Evolutionary conservation across 2,329 filamentous ascomycete genomes (phyloP), one percentile per base, ranked within the genome.

Genomic region (Sarocladium strictum): DNA sequence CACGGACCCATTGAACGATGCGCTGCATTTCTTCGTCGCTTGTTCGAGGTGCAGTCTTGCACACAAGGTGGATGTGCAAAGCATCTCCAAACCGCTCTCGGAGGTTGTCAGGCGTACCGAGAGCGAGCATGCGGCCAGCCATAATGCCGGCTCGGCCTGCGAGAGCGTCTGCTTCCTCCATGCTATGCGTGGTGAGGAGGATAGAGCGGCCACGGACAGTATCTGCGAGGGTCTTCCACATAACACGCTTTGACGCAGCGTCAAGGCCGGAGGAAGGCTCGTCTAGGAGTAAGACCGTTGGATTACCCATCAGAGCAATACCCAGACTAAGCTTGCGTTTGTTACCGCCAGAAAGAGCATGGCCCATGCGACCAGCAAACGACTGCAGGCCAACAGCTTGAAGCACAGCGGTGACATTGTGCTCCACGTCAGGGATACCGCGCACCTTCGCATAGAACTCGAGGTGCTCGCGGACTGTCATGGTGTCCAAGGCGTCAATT

Each of bases 91-190:
- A 91, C 54, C 85, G 83, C 43, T 79, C 77, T 7, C 92, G 79
- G 2, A 97, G 76, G 55, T 85, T 74, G 32, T 90, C 84, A 1
- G 85, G 86, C 0, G 85, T 87, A 3, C 92, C 92, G 9, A 94
- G 76, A 0, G 91, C 92, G 21, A 97, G 77, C 90, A 97, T 95
- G 29, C 85, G 80, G 61, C 83, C 81, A 9, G 91, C 89, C 71
- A 97, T 84, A 60, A 97, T 96, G 12, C 90, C 93, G 0, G 88
- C 90, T 1, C 90, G 80, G 27, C 84, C 84, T 0, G 92, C 92
- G 2, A 97, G 77, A 1, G 91, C 91, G 64, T 96, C 90, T 0
- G 92, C 93, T 71, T 97, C 93, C 67, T 97, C 92, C 91, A 97
- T 96, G 50, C 84, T 89, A 68, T 97, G 93, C 0, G 93, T 97